A percentile compares a stretch with the other conserved stretches of the same genome.
Conservation (phyloP, 441 rosid species). For the Melastoma candidum region DNA sequence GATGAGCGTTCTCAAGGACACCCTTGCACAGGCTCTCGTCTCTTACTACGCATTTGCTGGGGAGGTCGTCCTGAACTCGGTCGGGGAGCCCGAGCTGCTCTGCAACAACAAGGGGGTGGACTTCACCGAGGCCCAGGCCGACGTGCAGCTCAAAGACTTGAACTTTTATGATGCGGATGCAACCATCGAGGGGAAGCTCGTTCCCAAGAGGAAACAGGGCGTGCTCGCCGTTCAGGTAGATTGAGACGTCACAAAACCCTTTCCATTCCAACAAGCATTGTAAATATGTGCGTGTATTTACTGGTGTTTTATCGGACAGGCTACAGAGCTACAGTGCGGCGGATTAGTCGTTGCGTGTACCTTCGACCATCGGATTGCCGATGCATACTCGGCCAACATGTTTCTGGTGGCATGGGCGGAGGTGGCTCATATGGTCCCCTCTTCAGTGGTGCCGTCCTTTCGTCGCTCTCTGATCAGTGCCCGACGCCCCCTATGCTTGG, state of each 20-base stretch:
- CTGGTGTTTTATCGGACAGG: slow-evolving; percentile 23
- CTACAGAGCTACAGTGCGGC: slow-evolving; percentile 54
- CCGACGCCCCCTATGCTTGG: slow-evolving; percentile 31
- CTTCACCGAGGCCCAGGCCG: slow-evolving; percentile 48
- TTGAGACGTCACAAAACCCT: not conserved
- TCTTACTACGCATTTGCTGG: slow-evolving; percentile 62
- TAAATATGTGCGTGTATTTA: not conserved
- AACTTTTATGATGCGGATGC: slow-evolving; percentile 59
- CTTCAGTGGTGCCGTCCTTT: slow-evolving; percentile 41
- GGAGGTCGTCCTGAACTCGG: slow-evolving; percentile 42
- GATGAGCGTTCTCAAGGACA: slow-evolving; percentile 32
- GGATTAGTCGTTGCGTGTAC: slow-evolving; percentile 61
- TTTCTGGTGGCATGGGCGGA: slow-evolving; percentile 71
- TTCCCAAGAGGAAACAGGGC: slow-evolving; percentile 53
- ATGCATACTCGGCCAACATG: slow-evolving; percentile 69
- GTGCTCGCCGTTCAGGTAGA: slow-evolving; percentile 66
- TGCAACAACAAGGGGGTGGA: slow-evolving; percentile 79
- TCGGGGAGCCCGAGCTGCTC: slow-evolving; percentile 67
- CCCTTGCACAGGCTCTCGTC: slow-evolving; percentile 51
- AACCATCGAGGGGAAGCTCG: slow-evolving; percentile 46
- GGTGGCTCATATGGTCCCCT: slow-evolving; percentile 29
- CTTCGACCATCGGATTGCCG: slow-evolving; percentile 81
- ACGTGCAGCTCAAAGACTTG: slow-evolving; percentile 40
- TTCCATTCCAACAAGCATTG: not conserved
- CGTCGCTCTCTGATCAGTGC: slow-evolving; percentile 65